Conservation (phyloP, 2,329 filamentous ascomycete species). For the Hypoxylon sp. region DNA sequence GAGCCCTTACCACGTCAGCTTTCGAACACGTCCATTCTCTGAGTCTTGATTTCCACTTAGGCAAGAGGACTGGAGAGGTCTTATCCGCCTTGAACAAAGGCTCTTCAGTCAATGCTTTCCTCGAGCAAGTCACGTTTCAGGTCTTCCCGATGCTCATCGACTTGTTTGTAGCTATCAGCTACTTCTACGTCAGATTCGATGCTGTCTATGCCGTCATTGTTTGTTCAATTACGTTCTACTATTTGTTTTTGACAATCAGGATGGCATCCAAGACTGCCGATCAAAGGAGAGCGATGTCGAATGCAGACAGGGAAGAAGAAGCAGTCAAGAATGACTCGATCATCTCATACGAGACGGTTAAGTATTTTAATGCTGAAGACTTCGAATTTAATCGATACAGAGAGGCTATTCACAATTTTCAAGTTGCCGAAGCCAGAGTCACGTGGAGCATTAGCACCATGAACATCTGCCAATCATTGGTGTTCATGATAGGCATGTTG, state of each 20-base stretch:
- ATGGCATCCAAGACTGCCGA: slow-evolving; percentile 95
- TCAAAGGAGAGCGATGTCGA: slow-evolving; percentile 93
- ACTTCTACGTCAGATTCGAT: slow-evolving; percentile 85
- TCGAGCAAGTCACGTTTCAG: slow-evolving; percentile 96
- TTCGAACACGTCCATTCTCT: slow-evolving; percentile 98
- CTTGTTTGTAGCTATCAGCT: slow-evolving; percentile 85
- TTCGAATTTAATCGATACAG: slow-evolving; percentile 84
- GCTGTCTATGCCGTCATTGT: slow-evolving; percentile 92
- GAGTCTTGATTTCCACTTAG: slow-evolving; percentile 95
- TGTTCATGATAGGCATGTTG: slow-evolving; percentile 84
- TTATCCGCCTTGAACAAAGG: slow-evolving; percentile 96
- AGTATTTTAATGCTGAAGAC: slow-evolving; percentile 88
- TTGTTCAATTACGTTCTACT: slow-evolving; percentile 92
- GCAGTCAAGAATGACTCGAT: slow-evolving; percentile 99
- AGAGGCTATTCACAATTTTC: slow-evolving; percentile 78
- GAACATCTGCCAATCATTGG: slow-evolving; percentile 84
- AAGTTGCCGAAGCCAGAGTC: slow-evolving; percentile 81
- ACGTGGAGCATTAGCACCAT: slow-evolving; percentile 83
- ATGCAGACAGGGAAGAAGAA: slow-evolving; percentile 93
- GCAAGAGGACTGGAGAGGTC: slow-evolving; percentile 96
- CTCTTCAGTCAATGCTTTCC: slow-evolving; percentile 93
- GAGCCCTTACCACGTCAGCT: slow-evolving; percentile 91
- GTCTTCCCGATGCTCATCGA: slow-evolving; percentile 96
- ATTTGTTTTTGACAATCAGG: slow-evolving; percentile 95
- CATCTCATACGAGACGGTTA: slow-evolving; percentile 97